Evolutionary conservation across 129 eudicot species (phyloP).

Genomic region (Kitagawia praeruptora): DNA sequence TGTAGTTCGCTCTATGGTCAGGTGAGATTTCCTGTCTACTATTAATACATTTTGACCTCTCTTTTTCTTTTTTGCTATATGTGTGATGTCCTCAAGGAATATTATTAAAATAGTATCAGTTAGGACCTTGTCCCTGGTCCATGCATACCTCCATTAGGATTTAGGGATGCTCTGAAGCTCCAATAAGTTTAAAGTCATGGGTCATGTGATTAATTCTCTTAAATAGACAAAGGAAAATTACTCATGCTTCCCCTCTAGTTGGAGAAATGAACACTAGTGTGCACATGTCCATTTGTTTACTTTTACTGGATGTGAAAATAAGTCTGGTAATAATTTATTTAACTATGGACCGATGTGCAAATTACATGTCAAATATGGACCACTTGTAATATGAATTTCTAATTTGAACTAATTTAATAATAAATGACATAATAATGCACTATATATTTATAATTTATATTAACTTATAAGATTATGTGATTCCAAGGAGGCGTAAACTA

Average conservation of each 20-base stretch:
- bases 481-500: neutral
- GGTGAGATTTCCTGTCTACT: constrained; percentile 34
- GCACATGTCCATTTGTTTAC: neutral
- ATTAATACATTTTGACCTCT: neutral
- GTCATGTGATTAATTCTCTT: neutral
- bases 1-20: constrained; percentile 84
- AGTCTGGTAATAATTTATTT: neutral
- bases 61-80: neutral
- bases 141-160: neutral
- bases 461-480: neutral
- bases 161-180: neutral
- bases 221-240: neutral
- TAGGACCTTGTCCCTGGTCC: neutral
- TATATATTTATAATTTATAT: no score
- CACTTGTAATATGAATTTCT: neutral
- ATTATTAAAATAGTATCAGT: neutral
- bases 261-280: neutral
- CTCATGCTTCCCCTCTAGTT: neutral
- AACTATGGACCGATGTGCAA: no score
- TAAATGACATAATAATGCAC: no score
- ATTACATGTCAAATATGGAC: neutral
- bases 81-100: neutral
- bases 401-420: no score
- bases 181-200: neutral
- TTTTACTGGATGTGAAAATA: neutral